Percentiles rank a stretch among this genome's conserved stretches.
phyloP scores from a whole-genome alignment of 2,329 filamentous ascomycete species.

The Xylariaceae sp. region DNA sequence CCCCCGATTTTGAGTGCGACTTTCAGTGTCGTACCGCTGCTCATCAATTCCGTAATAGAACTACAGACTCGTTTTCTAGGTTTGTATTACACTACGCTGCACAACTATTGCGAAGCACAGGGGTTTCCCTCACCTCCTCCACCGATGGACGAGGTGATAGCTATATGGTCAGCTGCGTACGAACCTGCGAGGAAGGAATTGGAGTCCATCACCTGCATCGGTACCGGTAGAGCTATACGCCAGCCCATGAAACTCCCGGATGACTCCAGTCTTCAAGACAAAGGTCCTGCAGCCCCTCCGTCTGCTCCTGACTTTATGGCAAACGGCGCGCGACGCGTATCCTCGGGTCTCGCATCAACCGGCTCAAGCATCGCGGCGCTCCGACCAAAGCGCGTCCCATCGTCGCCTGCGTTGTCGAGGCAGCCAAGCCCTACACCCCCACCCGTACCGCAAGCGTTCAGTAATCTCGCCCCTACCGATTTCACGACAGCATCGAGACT shows the following conservation, averaged over 20 bases:
- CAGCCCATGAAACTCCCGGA: conserved; percentile 38
- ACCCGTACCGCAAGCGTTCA: conserved; percentile 24
- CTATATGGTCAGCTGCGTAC: conserved; percentile 59
- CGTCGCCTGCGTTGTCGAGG: conserved; percentile 34
- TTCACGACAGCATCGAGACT: conserved; percentile 41
- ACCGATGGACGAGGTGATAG: conserved; percentile 64
- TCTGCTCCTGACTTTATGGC: conserved; percentile 25
- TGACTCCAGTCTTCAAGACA: conserved; percentile 26
- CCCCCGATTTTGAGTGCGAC: conserved; percentile 65
- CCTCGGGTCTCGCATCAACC: conserved; percentile 39
- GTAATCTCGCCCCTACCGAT: conserved; percentile 39
- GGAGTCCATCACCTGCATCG: conserved; percentile 59
- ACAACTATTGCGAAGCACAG: conserved; percentile 65
- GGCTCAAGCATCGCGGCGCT: conserved; percentile 20
- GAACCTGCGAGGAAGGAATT: conserved; percentile 58
- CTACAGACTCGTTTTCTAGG: conserved; percentile 74
- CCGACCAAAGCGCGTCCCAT: conserved; percentile 36
- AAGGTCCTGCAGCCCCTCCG: conserved; percentile 26
- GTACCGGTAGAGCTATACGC: conserved; percentile 60
- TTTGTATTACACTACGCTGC: conserved; percentile 70
- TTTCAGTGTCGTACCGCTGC: conserved; percentile 66
- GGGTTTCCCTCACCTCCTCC: conserved; percentile 67
- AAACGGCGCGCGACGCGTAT: conserved; percentile 37
- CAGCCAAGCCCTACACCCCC: conserved; percentile 24
- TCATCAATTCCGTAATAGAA: conserved; percentile 64